phyloP scores from a whole-genome alignment of 306 rosid species.

The Citrullus colocynthis region DNA sequence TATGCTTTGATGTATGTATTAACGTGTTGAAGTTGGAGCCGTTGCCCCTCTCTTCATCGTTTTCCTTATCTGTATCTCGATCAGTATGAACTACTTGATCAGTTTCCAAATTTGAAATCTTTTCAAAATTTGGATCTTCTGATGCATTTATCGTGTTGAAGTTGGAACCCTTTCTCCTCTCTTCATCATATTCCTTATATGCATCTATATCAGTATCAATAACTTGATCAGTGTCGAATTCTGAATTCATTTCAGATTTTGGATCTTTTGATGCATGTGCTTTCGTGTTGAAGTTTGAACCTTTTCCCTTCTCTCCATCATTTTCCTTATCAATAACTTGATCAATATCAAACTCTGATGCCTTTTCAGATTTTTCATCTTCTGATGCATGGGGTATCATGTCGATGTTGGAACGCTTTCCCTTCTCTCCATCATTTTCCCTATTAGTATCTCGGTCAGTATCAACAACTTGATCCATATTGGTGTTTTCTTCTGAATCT shows the following conservation, averaged over 20 bases:
- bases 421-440: constrained; percentile 21
- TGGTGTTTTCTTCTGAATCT: neutral
- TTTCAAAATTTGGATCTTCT: constrained; percentile 24
- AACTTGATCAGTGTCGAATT: neutral
- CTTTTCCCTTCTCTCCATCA: constrained; percentile 8
- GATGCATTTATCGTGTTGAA: neutral
- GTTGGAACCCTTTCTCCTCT: constrained; percentile 2
- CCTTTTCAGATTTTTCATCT: constrained; percentile 17
- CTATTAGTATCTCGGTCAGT: constrained; percentile 8
- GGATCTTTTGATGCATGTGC: constrained; percentile 12
- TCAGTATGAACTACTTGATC: neutral
- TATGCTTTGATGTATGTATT: neutral
- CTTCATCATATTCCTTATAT: constrained; percentile 24
- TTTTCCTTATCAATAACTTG: constrained; percentile 13
- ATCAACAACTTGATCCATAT: neutral
- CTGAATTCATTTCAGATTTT: constrained; percentile 7
- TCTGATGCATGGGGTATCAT: constrained; percentile 2
- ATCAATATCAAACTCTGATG: neutral
- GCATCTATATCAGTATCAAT: neutral
- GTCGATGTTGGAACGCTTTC: constrained; percentile 5
- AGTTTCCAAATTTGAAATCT: neutral
- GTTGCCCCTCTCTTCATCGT: constrained; percentile 11
- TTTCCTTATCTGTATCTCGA: constrained; percentile 18
- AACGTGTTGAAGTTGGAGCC: constrained; percentile 1
- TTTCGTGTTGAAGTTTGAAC: constrained; percentile 7